A percentile compares a stretch with the other conserved stretches of the same genome.
Evolutionary conservation across 2,329 filamentous ascomycete genomes (phyloP).

Genomic region (Sordariomycetes sp.): DNA sequence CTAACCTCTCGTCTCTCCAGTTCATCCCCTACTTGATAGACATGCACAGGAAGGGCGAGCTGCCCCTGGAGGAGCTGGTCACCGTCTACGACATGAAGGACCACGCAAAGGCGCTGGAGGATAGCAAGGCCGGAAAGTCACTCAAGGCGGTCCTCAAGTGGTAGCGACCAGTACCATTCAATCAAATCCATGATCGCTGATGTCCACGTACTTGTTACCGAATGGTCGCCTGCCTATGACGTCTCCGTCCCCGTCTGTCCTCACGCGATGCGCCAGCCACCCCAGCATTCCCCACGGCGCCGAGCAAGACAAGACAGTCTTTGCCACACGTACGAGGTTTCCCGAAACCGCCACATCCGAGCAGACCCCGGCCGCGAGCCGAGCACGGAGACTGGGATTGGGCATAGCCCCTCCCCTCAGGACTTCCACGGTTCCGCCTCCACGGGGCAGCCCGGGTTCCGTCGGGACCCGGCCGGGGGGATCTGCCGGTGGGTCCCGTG

Average conservation of each 20-base stretch:
- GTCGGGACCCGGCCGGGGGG: too few species aligned
- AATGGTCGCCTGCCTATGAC: not conserved
- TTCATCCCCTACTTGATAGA: conserved; percentile 19
- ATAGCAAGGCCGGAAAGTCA: conserved; percentile 14
- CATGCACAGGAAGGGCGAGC: conserved; percentile 16
- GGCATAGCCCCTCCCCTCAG: too few species aligned
- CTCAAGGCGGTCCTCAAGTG: conserved; percentile 20
- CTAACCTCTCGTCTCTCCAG: conserved; percentile 7
- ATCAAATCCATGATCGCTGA: not conserved
- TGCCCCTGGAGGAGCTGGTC: conserved; percentile 19
- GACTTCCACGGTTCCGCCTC: too few species aligned
- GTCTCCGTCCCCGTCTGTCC: not conserved
- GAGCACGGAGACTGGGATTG: too few species aligned
- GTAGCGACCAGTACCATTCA: conserved; percentile 5
- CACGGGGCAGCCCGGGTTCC: too few species aligned
- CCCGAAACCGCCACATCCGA: too few species aligned
- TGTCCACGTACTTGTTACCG: not conserved
- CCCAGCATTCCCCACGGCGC: too few species aligned
- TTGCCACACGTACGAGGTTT: too few species aligned
- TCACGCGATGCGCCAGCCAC: too few species aligned
- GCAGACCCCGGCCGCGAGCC: too few species aligned
- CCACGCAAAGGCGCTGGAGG: conserved; percentile 14
- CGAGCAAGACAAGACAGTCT: too few species aligned
- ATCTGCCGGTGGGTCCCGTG: too few species aligned
- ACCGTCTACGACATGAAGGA: conserved; percentile 17